Evolutionary conservation across 768 basidiomycete species (phyloP), one percentile per base, ranked within the genome.

Genomic region (Asterophora parasitica): DNA sequence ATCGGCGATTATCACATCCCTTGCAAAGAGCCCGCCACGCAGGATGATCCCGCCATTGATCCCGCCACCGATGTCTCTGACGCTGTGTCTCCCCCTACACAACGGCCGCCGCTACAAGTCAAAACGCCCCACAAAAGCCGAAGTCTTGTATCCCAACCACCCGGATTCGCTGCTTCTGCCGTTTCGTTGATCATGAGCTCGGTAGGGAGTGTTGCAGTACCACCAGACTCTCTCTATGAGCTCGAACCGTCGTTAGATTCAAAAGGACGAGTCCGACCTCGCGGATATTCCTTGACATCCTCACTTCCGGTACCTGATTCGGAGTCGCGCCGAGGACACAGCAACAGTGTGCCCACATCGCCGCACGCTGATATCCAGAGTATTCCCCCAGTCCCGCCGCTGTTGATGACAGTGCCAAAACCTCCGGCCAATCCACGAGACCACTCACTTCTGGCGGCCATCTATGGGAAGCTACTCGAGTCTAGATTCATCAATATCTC

Each of bases 391-490:
- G 41, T 51, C 12, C 54, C 50, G 4, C 65, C 70, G 30, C 49
- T 76, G 45, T 56, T 72, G 28, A 59, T 66, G 27, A 66, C 69
- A 4, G 48, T 67, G 26, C 61, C 69, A 5, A 71, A 69, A 43
- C 59, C 70, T 3, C 75, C 79, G 0, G 52, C 58, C 3, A 78
- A 88, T 58, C 85, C 86, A 3, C 71, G 82, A 7, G 83, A 88
- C 50, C 87, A 88, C 57, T 72, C 75, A 0, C 53, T 85, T 10
- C 67, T 89, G 17, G 79, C 83, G 55, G 65, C 64, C 37, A 81
- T 87, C 9, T 88, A 86, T 66, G 72, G 67, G 15, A 79, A 82
- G 53, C 82, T 84, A 78, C 81, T 87, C 20, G 76, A 76, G 4
- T 69, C 78, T 11, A 68, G 83, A 30, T 88, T 85, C 56, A 81